Evolutionary conservation across 108 stramenopile genomes (phyloP), one percentile per base, ranked within the genome.

Genomic region (Nitzschia inconspicua): DNA sequence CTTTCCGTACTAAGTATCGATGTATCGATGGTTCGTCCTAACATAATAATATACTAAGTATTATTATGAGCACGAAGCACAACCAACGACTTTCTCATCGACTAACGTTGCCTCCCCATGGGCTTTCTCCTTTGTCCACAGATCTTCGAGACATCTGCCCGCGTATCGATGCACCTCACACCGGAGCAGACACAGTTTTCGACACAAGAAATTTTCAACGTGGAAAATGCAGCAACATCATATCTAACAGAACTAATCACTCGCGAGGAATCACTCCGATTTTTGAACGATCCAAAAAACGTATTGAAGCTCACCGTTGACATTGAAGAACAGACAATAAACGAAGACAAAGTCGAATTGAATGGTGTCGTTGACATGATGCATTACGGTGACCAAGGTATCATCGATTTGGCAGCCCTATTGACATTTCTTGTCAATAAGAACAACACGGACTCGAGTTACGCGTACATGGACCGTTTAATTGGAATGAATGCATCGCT

Each of bases 121-220:
- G n/a, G n/a, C n/a, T n/a, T n/a, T n/a, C n/a, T n/a, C n/a, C n/a
- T n/a, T n/a, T n/a, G n/a, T n/a, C 52, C 23, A 36, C 34, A 70
- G 68, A 47, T 70, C 30, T 70, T 51, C 60, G 50, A 70, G 56
- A 61, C 68, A 9, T 39, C 60, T 20, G 51, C 48, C 3, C 56
- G 37, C 16, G n/a, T 62, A 26, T 27, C 26, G 20, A 22, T 70
- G 6, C 40, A 46, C 28, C 62, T 60, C 48, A 18, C 60, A 5
- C 11, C 57, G 4, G 48, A 47, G 37, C 25, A 24, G 34, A 3
- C 39, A 4, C 30, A 37, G 24, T 62, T 61, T 44, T 8, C 37
- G 4, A 51, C 60, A 5, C 44, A 55, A 11, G 68, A 70, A 8
- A 44, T 70, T 29, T 70, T 53, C 29, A 28, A 44, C n/a, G 62